Evolutionary conservation across 2,329 filamentous ascomycete species (phyloP), one percentile per base, ranked within the genome.

Genomic region (Trichoderma aggressivum): DNA sequence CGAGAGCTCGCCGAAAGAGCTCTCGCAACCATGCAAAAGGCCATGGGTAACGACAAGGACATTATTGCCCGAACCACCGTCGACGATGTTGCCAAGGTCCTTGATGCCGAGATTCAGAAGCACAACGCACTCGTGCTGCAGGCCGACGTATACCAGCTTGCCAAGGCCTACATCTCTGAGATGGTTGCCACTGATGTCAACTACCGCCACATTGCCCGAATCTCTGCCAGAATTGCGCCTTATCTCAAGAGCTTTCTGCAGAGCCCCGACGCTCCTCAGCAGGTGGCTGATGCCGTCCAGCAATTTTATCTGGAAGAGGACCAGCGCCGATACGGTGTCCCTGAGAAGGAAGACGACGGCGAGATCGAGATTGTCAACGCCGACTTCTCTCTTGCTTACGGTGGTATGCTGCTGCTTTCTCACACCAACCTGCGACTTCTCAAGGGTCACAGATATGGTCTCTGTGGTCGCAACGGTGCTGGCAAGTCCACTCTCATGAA

Each of bases 401-500:
- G 96, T 80, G 96, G 96, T 78, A 98, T 98, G 94, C 89, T 99
- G 75, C 86, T 99, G 73, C 88, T 99, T 26, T 98, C 94, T 6
- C 96, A 98, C 84, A 98, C 96, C 75, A 98, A 98, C 81, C 86
- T 99, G 56, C 91, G 94, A 55, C 89, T 99, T 10, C 88, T 98
- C 78, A 98, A 98, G 86, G 96, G 96, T 71, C 96, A 98, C 82
- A 92, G 96, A 72, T 99, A 99, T 80, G 96, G 96, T 81, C 92
- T 99, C 21, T 98, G 95, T 78, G 96, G 96, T 77, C 92, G 95
- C 77, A 99, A 99, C 81, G 96, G 96, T 84, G 94, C 94, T 71
- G 96, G 96, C 79, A 99, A 99, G 85, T 98, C 96, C n/a, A 99
- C 96, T 1, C 88, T 99, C 71, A 98, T 99, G 96, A 93, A 94